phyloP scores from a whole-genome alignment of 1,139 yeast genomes.

The Diutina rugosa region DNA sequence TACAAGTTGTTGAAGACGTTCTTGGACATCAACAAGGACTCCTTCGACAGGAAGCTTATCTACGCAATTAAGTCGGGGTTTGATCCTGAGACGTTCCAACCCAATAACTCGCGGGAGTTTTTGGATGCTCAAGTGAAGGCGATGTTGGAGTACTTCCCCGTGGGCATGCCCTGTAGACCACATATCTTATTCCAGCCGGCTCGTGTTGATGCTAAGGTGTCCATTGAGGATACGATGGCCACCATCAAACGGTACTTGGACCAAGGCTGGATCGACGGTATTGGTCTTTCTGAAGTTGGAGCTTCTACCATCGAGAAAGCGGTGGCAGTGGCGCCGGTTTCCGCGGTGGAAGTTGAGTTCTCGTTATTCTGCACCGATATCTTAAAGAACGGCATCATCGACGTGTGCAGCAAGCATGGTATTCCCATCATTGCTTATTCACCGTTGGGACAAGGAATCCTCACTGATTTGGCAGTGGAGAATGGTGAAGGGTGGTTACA shows the following conservation, averaged over 20 bases:
- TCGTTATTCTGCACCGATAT: constrained; percentile 54
- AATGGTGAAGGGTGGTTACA: constrained; percentile 16
- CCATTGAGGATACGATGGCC: constrained; percentile 36
- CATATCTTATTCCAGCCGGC: constrained; percentile 56
- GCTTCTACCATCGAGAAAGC: constrained; percentile 49
- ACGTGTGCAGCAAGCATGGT: constrained; percentile 30
- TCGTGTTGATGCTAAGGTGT: constrained; percentile 42
- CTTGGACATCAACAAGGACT: constrained; percentile 30
- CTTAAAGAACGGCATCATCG: constrained; percentile 45
- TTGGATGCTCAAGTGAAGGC: constrained; percentile 39
- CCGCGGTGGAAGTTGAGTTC: constrained; percentile 64
- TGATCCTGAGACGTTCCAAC: constrained; percentile 18
- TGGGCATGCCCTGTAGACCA: constrained; percentile 16
- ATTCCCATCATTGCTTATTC: constrained; percentile 69
- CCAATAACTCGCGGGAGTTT: constrained; percentile 36
- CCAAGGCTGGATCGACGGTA: constrained; percentile 46
- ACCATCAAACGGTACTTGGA: constrained; percentile 39
- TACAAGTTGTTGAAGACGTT: constrained; percentile 44
- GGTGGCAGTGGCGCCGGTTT: constrained; percentile 31
- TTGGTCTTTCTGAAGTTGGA: constrained; percentile 61
- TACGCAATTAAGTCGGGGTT: constrained; percentile 55
- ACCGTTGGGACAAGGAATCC: constrained; percentile 68
- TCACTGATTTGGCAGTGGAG: constrained; percentile 46
- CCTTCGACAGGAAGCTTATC: constrained; percentile 20
- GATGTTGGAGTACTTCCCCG: constrained; percentile 29